Evolutionary conservation across 2,329 filamentous ascomycete genomes (phyloP).

Genomic region (Pyrenophora graminea): DNA sequence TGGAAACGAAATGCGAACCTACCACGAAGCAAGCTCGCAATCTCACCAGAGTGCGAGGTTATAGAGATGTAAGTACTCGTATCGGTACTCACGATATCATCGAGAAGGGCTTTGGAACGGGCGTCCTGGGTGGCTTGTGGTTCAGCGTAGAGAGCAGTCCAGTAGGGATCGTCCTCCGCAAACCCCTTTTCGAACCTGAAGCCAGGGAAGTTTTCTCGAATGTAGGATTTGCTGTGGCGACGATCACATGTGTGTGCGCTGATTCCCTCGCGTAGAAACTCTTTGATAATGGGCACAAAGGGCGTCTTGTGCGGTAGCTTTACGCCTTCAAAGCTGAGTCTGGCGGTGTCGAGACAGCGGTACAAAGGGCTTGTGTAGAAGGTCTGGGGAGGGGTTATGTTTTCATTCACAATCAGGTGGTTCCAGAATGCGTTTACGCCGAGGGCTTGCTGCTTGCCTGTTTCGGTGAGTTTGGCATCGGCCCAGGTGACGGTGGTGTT

Average conservation of each 20-base stretch:
- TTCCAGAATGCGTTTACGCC: slow-evolving; percentile 65
- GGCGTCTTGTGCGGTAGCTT: slow-evolving; percentile 55
- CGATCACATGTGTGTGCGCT: slow-evolving; percentile 71
- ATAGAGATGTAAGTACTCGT: slow-evolving; percentile 56
- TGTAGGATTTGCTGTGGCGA: slow-evolving; percentile 59
- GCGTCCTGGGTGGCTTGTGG: slow-evolving; percentile 56
- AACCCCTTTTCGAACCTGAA: slow-evolving; percentile 66
- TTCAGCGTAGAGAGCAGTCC: slow-evolving; percentile 55
- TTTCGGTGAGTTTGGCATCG: slow-evolving; percentile 64
- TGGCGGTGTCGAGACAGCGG: slow-evolving; percentile 66
- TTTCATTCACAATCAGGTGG: slow-evolving; percentile 53
- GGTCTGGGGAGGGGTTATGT: slow-evolving; percentile 63
- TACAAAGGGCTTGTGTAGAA: slow-evolving; percentile 69
- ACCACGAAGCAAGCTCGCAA: slow-evolving; percentile 57
- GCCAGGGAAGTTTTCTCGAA: slow-evolving; percentile 57
- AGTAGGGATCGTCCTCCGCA: slow-evolving; percentile 61
- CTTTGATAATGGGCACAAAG: slow-evolving; percentile 66
- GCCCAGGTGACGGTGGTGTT: slow-evolving; percentile 67
- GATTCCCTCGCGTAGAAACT: slow-evolving; percentile 67
- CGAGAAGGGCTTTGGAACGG: slow-evolving; percentile 52
- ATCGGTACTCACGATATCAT: slow-evolving; percentile 59
- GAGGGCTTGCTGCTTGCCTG: slow-evolving; percentile 61
- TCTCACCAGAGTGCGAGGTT: slow-evolving; percentile 64
- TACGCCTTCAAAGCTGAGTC: slow-evolving; percentile 63
- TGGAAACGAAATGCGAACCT: not conserved